Evolutionary conservation across 345 rosid genomes (phyloP).

Genomic region (Cochlearia excelsa): DNA sequence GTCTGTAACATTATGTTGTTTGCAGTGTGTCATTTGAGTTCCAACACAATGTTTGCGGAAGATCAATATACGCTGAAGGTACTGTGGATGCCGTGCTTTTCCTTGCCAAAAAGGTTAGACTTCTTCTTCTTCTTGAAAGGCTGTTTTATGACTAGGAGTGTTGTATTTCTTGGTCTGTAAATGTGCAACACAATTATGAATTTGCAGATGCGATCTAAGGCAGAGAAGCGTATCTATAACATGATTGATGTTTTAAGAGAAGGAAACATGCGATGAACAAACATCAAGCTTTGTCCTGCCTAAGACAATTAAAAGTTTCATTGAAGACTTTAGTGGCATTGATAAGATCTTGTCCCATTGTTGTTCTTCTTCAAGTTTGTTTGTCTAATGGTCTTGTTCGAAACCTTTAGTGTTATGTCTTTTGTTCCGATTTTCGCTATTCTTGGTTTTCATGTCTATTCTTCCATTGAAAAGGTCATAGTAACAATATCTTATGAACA

Average conservation of each 20-base stretch:
- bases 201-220: conserved; percentile 53
- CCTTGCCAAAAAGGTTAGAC: conserved; percentile 72
- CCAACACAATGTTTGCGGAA: conserved; percentile 92
- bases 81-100: conserved; percentile 78
- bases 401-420: too few relatives aligned
- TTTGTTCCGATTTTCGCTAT: too few relatives aligned
- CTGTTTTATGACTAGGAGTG: neutral
- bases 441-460: neutral
- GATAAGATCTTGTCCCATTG: neutral
- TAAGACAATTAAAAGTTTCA: neutral
- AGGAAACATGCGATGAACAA: conserved; percentile 57
- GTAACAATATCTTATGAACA: conserved; percentile 7
- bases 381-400: too few relatives aligned
- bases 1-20: neutral
- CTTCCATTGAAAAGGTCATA: conserved; percentile 16
- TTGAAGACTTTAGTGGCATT: neutral
- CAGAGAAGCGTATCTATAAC: conserved; percentile 63
- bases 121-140: neutral
- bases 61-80: conserved; percentile 90
- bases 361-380: too few relatives aligned
- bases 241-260: conserved; percentile 81
- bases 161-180: conserved; percentile 10
- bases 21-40: conserved; percentile 90
- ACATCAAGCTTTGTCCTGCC: neutral
- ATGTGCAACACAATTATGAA: neutral